These are phyloP conservation scores for Delphinella strobiligena DNA, from an alignment of 2,329 filamentous ascomycete species.

Conservation along the genomic window DNA sequence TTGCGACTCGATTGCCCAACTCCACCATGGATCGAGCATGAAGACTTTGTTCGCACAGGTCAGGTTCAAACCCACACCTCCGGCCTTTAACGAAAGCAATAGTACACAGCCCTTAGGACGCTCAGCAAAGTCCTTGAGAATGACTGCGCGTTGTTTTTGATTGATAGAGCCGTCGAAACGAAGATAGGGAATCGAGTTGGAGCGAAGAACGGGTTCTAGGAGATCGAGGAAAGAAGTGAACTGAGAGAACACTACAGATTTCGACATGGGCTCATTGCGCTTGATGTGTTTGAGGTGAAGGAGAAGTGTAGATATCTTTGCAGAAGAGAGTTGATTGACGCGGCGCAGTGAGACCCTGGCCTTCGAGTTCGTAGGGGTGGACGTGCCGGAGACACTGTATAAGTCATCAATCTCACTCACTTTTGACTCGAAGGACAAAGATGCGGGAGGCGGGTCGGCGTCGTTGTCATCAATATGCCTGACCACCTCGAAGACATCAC, in stretches of 20 bases:
- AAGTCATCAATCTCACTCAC: constrained; percentile 20
- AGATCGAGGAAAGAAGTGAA: constrained; percentile 94
- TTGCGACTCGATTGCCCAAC: constrained; percentile 89
- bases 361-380: constrained; percentile 19
- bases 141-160: constrained; percentile 70
- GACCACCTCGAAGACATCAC: constrained; percentile 87
- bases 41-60: constrained; percentile 82
- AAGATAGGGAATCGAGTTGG: constrained; percentile 64
- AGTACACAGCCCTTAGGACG: constrained; percentile 55
- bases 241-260: constrained; percentile 91
- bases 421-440: not conserved
- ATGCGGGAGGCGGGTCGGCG: constrained; percentile 9
- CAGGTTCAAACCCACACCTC: constrained; percentile 86
- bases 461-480: constrained; percentile 51
- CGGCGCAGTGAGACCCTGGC: constrained; percentile 47
- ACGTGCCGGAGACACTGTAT: constrained; percentile 16
- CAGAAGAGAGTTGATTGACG: constrained; percentile 59
- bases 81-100: constrained; percentile 73
- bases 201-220: constrained; percentile 67
- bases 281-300: constrained; percentile 60
- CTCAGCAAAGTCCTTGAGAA: constrained; percentile 58
- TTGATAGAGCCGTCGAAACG: constrained; percentile 85
- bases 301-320: constrained; percentile 76
- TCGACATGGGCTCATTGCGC: constrained; percentile 54
- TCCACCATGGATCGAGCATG: constrained; percentile 99